Base-by-base conservation (phyloP, 2,329 filamentous ascomycete species). In the Arthrobotrys sphaeroides region DNA sequence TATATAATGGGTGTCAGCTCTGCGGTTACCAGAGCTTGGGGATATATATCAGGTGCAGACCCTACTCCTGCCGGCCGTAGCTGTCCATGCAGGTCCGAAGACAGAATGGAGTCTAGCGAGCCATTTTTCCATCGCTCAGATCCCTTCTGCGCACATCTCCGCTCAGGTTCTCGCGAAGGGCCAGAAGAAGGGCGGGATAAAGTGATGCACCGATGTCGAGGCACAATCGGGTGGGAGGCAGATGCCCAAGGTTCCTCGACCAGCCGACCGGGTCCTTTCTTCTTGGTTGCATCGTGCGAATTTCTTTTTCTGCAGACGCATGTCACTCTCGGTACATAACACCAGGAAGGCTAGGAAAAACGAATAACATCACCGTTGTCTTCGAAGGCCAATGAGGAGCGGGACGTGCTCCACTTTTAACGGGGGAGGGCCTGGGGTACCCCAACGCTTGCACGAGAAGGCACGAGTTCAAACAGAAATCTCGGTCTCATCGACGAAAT, bases 301-400 rank as follows among this genome's bases (percentile, higher is more conserved):
- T 49, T 69, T 75, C 42, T 69, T 69, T 68, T 68, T 75, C 24
- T 28, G 3, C 10, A 18, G n/a, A 18, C 16, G 69, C 57, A 69
- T 69, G 64, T 69, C 72, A 69, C 72, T 38, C 47, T 64, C 40
- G 72, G 72, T 75, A 75, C 51, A 64, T 69, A 75, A 75, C 64
- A 60, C 69, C 69, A 45, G 45, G 45, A 67, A 49, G 53, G 26
- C 12, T 59, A 51, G 49, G 33, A 68, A 62, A 74, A 74, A 68
- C n/a, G 28, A 68, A 45, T 45, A 68, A 55, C 49, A 55, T 40
- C 55, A 51, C 31, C 55, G 60, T 62, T 62, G 62, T 38, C 28
- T 31, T 53, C 31, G 9, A 55, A 67, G 24, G 24, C 70, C 70
- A 68, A 68, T 68, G 38, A 64, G 22, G 18, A 12, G 28, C 12